These are phyloP conservation scores for Fusarium penzigii DNA, from an alignment of 2,329 filamentous ascomycete genomes.

Conservation along the genomic window DNA sequence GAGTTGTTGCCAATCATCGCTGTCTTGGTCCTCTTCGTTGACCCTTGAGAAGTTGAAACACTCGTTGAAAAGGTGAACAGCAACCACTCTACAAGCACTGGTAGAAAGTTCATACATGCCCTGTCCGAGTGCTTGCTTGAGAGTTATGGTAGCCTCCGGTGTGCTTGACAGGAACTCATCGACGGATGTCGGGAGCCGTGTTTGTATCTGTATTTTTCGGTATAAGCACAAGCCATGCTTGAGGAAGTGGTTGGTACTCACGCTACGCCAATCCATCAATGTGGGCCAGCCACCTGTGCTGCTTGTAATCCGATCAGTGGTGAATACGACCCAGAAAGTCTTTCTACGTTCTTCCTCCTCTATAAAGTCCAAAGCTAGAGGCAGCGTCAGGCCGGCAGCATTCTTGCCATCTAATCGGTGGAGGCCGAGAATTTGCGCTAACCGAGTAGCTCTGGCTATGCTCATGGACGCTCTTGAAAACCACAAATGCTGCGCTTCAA, in stretches of 20 bases:
- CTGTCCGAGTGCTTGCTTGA: slow-evolving; percentile 12
- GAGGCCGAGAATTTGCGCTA: slow-evolving; percentile 79
- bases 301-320: slow-evolving; percentile 75
- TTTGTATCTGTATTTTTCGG: slow-evolving; percentile 6
- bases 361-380: slow-evolving; percentile 72
- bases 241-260: accelerated
- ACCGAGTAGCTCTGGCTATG: slow-evolving; percentile 65
- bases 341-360: slow-evolving; percentile 72
- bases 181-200: slow-evolving; percentile 1
- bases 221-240: accelerated
- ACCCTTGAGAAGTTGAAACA: slow-evolving; percentile 22
- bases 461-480: slow-evolving; percentile 84
- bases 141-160: slow-evolving; percentile 33
- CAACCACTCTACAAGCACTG: slow-evolving; percentile 19
- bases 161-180: slow-evolving; percentile 11
- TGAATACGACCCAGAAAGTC: slow-evolving; percentile 80
- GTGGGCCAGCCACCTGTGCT: slow-evolving; percentile 89
- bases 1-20: slow-evolving; percentile 12
- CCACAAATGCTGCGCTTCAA: slow-evolving; percentile 78
- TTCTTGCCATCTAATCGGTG: slow-evolving; percentile 49
- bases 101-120: slow-evolving; percentile 23
- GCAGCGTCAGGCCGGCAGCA: slow-evolving; percentile 20
- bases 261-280: slow-evolving; percentile 58
- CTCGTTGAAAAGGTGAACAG: slow-evolving; percentile 20
- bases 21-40: slow-evolving; percentile 11